Base-by-base conservation (phyloP, 1,284 basidiomycete genomes). In the Violaceomyces palustris region DNA sequence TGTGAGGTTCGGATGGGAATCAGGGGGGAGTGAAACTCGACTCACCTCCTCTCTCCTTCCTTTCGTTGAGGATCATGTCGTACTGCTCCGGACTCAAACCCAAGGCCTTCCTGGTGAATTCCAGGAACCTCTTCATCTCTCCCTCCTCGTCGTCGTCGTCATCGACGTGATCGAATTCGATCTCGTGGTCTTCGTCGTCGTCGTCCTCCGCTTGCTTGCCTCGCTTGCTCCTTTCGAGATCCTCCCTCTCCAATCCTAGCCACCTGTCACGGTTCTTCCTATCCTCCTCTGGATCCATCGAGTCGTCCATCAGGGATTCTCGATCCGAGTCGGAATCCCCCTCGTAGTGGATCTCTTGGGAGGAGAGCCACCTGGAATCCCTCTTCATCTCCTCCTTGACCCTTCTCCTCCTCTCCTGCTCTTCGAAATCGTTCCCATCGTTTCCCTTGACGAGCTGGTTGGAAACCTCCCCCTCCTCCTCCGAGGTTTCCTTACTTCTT, bases 31-130 rank as follows among this genome's bases (percentile, higher is more conserved):
- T n/a, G n/a, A n/a, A n/a, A n/a, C n/a, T n/a, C n/a, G n/a, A n/a
- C n/a, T n/a, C n/a, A n/a, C n/a, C n/a, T 4, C 60, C 62, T n/a
- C 39, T 45, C 7, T 30, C 21, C 35, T 26, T n/a, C 17, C 64
- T 17, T 19, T 64, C 42, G 17, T 49, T 21, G 15, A 66, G 17
- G n/a, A 66, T 64, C 27, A 28, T 22, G 23, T 42, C 32, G 24
- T 65, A 61, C 35, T 66, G 54, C 45, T 62, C 62, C 24, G 42
- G 40, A 4, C 34, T 49, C 25, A 67, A 21, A 2, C 61, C 61
- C 6, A 67, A 35, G 22, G 49, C 54, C 26, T 51, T 55, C n/a
- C 62, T 29, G 1, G 62, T 50, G 33, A 57, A 67, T 22, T 62
- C 52, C 22, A 67, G 26, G 28, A 67, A 37, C 14, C 56, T 50